Evolutionary conservation across 306 rosid species (phyloP).

Genomic region (Nissolia schottii): DNA sequence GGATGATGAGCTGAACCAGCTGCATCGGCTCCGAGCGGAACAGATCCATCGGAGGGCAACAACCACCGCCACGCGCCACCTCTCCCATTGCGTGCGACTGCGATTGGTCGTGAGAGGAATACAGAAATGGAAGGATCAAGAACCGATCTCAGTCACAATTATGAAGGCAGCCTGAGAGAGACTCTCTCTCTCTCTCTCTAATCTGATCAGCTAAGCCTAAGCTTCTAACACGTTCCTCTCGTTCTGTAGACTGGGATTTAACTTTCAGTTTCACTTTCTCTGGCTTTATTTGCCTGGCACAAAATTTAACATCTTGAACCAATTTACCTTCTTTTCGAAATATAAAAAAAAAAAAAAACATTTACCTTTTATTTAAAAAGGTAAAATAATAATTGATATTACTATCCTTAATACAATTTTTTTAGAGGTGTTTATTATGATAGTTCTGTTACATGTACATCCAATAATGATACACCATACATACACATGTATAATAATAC

Average conservation of each 20-base stretch:
- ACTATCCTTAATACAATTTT: no score
- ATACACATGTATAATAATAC: no score
- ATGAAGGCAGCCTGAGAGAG: not conserved
- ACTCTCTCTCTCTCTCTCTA: not conserved
- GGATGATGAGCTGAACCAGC: constrained; percentile 92
- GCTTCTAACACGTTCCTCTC: constrained; percentile 11
- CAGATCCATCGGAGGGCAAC: constrained; percentile 97
- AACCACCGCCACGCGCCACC: constrained; percentile 46
- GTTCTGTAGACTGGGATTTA: not conserved
- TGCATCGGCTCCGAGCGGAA: constrained; percentile 99
- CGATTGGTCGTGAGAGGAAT: not conserved
- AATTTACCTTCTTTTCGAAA: no score
- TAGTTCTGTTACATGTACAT: no score
- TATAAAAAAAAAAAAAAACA: no score
- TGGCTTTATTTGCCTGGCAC: not conserved
- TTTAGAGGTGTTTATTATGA: no score
- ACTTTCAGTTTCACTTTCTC: not conserved
- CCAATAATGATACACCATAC: no score
- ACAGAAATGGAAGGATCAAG: constrained; percentile 8
- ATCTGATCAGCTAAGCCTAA: not conserved
- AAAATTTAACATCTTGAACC: not conserved
- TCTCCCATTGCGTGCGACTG: constrained; percentile 47
- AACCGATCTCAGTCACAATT: constrained; percentile 32
- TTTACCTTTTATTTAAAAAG: no score
- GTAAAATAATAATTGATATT: not conserved